phyloP scores from a whole-genome alignment of 2,329 filamentous ascomycete species.

The Colletotrichum camelliae region DNA sequence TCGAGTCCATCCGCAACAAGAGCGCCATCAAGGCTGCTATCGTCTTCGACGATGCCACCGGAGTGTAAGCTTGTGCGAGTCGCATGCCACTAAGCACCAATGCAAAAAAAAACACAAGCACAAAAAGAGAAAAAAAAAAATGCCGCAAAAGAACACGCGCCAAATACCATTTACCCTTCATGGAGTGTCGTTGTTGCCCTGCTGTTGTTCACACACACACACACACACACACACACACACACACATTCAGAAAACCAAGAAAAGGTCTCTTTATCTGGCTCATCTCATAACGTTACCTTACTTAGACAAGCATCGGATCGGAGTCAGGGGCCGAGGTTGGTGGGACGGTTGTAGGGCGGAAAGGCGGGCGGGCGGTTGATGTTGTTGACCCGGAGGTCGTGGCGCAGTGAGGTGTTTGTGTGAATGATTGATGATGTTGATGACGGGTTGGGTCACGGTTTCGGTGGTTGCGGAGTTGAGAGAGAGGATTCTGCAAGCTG shows the following conservation, averaged over 20 bases:
- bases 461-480: neutral
- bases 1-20: conserved; percentile 76
- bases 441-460: neutral
- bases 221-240: neutral
- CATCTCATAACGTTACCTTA: conserved; percentile 11
- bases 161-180: neutral
- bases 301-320: conserved; percentile 15
- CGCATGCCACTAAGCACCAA: neutral
- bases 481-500: neutral
- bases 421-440: neutral
- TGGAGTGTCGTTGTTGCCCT: neutral
- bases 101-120: neutral
- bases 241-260: neutral
- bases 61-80: conserved; percentile 23
- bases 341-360: conserved; percentile 9
- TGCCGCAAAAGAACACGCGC: neutral
- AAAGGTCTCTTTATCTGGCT: neutral
- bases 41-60: conserved; percentile 62
- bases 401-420: conserved; percentile 1
- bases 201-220: neutral
- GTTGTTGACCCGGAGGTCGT: neutral
- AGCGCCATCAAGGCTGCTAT: conserved; percentile 77
- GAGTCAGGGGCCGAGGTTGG: conserved; percentile 7
- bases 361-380: neutral
- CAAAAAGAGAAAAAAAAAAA: neutral